Evolutionary conservation across 2,329 filamentous ascomycete species (phyloP).

Genomic region (Apiospora rasikravindrae): DNA sequence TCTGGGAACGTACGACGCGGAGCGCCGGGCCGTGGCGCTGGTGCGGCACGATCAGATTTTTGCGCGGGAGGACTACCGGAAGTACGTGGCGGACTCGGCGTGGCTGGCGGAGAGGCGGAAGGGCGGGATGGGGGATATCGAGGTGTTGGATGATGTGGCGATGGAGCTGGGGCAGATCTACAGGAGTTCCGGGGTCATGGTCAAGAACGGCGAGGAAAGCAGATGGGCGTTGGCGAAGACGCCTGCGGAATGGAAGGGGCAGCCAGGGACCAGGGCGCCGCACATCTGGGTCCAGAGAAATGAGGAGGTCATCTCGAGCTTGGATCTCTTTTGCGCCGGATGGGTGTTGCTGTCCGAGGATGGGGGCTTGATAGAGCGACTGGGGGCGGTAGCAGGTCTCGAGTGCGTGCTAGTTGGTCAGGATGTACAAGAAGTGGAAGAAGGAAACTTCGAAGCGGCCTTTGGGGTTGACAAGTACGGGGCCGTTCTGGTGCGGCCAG

Average conservation of each 20-base stretch:
- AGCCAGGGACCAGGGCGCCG: neutral
- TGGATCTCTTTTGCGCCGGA: too few relatives aligned
- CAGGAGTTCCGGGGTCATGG: neutral
- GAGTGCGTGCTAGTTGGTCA: too few relatives aligned
- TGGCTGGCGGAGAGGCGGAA: too few relatives aligned
- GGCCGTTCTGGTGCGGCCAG: neutral
- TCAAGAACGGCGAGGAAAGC: neutral
- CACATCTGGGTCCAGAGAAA: neutral
- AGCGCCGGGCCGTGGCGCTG: slow-evolving; percentile 44
- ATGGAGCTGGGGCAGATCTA: neutral
- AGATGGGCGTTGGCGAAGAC: neutral
- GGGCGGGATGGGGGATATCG: too few relatives aligned
- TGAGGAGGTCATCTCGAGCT: too few relatives aligned
- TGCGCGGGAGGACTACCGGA: too few relatives aligned
- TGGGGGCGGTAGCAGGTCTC: too few relatives aligned
- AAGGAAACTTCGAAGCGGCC: neutral
- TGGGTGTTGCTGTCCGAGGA: too few relatives aligned
- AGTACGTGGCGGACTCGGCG: too few relatives aligned
- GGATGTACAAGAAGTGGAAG: neutral
- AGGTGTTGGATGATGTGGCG: too few relatives aligned
- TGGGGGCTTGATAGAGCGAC: too few relatives aligned
- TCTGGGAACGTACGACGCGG: slow-evolving; percentile 45
- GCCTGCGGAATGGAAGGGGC: neutral
- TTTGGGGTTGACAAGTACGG: neutral
- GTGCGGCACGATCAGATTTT: too few relatives aligned